A percentile compares a stretch with the other conserved stretches of the same genome.
Conservation (phyloP, 192 early-diverging fungal genomes). For the Gigaspora rosea region DNA sequence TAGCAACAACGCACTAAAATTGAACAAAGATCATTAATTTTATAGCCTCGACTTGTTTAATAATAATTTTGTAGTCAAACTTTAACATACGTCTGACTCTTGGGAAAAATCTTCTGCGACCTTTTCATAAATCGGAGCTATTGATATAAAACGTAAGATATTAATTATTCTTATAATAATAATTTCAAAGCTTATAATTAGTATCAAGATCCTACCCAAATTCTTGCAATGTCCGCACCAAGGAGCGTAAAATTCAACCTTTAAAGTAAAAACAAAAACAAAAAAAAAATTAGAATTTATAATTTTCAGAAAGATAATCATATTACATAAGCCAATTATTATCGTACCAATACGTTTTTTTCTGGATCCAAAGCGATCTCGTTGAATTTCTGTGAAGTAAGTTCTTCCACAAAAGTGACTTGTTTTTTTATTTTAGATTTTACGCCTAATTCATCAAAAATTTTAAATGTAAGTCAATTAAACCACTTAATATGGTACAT, state of each 20-base stretch:
- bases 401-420: slow-evolving; percentile 63
- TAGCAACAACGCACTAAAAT: slow-evolving; percentile 74
- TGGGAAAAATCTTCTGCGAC: slow-evolving; percentile 77
- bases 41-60: not conserved
- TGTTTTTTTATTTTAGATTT: slow-evolving; percentile 72
- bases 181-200: not conserved
- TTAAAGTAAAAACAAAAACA: not conserved
- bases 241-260: slow-evolving; percentile 87
- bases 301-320: not conserved
- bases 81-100: slow-evolving; percentile 66
- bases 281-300: not conserved
- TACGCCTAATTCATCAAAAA: slow-evolving; percentile 43
- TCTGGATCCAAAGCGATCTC: slow-evolving; percentile 66
- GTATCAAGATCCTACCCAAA: slow-evolving; percentile 42
- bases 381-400: slow-evolving; percentile 79
- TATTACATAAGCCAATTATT: not conserved
- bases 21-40: not conserved
- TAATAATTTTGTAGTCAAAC: not conserved
- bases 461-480: not conserved
- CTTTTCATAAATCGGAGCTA: slow-evolving; percentile 89
- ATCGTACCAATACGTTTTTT: slow-evolving; percentile 69
- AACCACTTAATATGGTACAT: not conserved
- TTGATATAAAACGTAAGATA: not conserved
- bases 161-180: not conserved
- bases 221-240: slow-evolving; percentile 88